Conservation (phyloP, 331 rosid species). For the Erythrophleum ivorense region DNA sequence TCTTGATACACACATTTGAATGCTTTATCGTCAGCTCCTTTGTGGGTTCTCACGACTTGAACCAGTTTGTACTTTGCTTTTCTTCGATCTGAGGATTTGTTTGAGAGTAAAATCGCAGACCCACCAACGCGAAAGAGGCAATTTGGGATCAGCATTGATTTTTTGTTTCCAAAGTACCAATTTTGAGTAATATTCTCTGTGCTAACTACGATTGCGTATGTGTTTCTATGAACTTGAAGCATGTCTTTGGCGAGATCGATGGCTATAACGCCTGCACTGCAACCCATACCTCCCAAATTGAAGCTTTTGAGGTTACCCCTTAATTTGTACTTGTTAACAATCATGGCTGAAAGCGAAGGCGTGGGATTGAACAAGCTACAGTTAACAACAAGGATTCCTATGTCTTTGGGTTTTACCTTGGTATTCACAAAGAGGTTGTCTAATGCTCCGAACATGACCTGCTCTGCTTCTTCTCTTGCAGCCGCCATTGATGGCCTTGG, state of each 20-base stretch:
- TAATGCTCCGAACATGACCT: slow-evolving; percentile 67
- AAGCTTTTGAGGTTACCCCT: slow-evolving; percentile 60
- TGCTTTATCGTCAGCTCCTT: slow-evolving; percentile 69
- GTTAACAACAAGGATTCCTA: slow-evolving; percentile 71
- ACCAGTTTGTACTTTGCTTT: slow-evolving; percentile 65
- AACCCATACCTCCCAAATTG: slow-evolving; percentile 85
- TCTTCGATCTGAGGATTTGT: slow-evolving; percentile 44
- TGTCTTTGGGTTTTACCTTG: slow-evolving; percentile 56
- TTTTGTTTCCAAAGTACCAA: slow-evolving; percentile 78
- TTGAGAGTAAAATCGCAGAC: slow-evolving; percentile 67
- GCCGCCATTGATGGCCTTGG: slow-evolving; percentile 56
- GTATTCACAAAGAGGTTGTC: slow-evolving; percentile 62
- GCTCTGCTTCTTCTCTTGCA: slow-evolving; percentile 70
- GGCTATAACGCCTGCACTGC: slow-evolving; percentile 83
- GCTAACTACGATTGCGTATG: slow-evolving; percentile 76
- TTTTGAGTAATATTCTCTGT: slow-evolving; percentile 81
- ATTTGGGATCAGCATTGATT: slow-evolving; percentile 70
- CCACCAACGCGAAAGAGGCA: slow-evolving; percentile 80
- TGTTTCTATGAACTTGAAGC: slow-evolving; percentile 69
- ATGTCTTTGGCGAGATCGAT: slow-evolving; percentile 75
- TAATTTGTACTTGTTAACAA: slow-evolving; percentile 67
- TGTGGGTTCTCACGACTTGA: slow-evolving; percentile 67
- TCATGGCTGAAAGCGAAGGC: slow-evolving; percentile 78
- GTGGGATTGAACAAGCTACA: slow-evolving; percentile 73
- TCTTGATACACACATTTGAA: slow-evolving; percentile 61